phyloP scores from a whole-genome alignment of 495 filamentous ascomycete genomes.

The Penicillium longicatenatum region DNA sequence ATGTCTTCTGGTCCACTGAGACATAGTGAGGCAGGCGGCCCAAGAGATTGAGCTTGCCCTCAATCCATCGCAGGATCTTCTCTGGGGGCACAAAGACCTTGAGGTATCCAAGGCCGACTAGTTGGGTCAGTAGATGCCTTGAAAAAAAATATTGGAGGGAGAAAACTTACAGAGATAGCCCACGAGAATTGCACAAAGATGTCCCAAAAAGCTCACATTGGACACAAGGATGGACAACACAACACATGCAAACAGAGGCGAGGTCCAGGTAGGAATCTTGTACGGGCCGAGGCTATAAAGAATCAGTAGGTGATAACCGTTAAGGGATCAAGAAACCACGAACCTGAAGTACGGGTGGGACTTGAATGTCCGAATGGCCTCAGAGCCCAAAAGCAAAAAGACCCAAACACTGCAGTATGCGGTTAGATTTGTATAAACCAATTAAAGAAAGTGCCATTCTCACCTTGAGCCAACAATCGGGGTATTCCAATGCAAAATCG shows the following conservation, averaged over 20 bases:
- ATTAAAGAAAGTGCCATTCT: constrained; percentile 23
- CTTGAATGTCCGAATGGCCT: constrained; percentile 78
- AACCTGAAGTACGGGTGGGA: constrained; percentile 73
- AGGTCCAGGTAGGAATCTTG: constrained; percentile 88
- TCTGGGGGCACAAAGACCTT: constrained; percentile 85
- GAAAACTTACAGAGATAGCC: constrained; percentile 77
- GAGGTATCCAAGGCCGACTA: constrained; percentile 82
- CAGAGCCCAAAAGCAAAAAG: constrained; percentile 80
- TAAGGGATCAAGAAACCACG: neutral
- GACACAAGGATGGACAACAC: constrained; percentile 74
- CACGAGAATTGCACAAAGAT: constrained; percentile 75
- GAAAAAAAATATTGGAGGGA: neutral
- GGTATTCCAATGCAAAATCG: constrained; percentile 63
- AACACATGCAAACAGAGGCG: constrained; percentile 73
- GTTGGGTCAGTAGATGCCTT: constrained; percentile 15
- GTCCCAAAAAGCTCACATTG: constrained; percentile 80
- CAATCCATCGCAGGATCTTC: constrained; percentile 76
- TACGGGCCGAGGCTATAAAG: constrained; percentile 53
- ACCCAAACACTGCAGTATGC: constrained; percentile 71
- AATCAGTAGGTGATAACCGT: neutral
- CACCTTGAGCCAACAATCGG: constrained; percentile 82
- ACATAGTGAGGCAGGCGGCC: constrained; percentile 85
- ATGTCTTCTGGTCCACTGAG: constrained; percentile 93
- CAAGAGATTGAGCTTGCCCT: constrained; percentile 80
- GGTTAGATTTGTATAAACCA: constrained; percentile 1